These are phyloP conservation scores for Citrus glauca DNA, from an alignment of 345 rosid genomes.

Conservation along the genomic window DNA sequence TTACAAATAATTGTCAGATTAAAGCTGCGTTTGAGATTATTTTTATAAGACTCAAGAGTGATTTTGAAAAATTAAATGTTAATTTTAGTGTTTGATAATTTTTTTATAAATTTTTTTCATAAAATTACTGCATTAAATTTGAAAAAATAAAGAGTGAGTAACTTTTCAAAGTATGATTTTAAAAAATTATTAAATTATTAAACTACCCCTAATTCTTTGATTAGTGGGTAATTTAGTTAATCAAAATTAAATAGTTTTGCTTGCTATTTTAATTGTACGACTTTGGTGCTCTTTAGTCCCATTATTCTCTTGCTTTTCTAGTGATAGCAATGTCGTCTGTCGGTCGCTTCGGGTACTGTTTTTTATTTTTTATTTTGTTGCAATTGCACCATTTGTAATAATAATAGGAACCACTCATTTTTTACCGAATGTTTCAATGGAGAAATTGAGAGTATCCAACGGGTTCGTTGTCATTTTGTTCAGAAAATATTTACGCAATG, in stretches of 20 bases:
- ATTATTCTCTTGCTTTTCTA: neutral
- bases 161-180: too few relatives aligned
- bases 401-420: neutral
- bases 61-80: rapidly evolving
- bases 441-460: too few relatives aligned
- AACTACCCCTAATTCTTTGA: neutral
- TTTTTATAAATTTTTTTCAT: too few relatives aligned
- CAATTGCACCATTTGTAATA: neutral
- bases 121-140: rapidly evolving
- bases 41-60: too few relatives aligned
- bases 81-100: too few relatives aligned
- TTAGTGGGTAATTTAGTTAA: neutral
- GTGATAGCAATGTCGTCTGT: too few relatives aligned
- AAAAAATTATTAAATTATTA: too few relatives aligned
- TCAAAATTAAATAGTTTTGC: neutral
- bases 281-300: neutral
- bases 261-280: neutral
- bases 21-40: rapidly evolving
- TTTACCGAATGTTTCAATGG: too few relatives aligned
- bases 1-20: neutral
- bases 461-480: too few relatives aligned
- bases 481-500: too few relatives aligned
- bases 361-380: neutral
- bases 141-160: too few relatives aligned
- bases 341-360: too few relatives aligned